Evolutionary conservation across 441 rosid species (phyloP), one percentile per base, ranked within the genome.

Genomic region (Mallotus japonicus): DNA sequence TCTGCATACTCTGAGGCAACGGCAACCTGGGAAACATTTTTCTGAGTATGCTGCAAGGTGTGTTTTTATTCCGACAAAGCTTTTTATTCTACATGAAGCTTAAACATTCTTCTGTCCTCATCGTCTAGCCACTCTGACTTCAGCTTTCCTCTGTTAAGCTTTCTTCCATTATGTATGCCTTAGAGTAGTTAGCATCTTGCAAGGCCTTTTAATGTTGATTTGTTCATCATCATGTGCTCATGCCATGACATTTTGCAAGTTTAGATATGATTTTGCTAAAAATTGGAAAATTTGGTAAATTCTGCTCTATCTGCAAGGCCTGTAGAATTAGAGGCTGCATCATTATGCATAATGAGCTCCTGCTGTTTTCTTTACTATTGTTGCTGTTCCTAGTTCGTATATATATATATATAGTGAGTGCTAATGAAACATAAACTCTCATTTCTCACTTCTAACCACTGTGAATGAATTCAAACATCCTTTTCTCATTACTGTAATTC

Each of bases 21-120:
- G 93, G 5, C 98, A 95, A 70, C 98, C 95, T 0, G 95, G 98
- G 73, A 95, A 92, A 79, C 95, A 92, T 82, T 95, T 95, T 82
- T 89, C 97, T 0, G 97, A 95, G 78, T 90, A 95, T 71, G 98
- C 99, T 86, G 98, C 96, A 71, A 87, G 96, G 99, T 95, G 83
- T 81, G 86, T 59, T 72, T 78, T 76, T 65, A 72, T 40, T 62
- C 2, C 28, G 17, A 55, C 22, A 42, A n/a, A n/a, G n/a, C n/a
- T n/a, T n/a, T n/a, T 22, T 20, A 46, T 59, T 32, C 56, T 22
- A 3, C 16, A 62, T 37, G 61, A 51, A 24, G 40, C 17, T 47
- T 70, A 54, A 7, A 13, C 49, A 47, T 42, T 60, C 53, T 34
- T 24, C 28, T 24, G 28, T 24, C 28, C 28, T 24, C 28, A 24